Base-by-base conservation (phyloP, 2,329 filamentous ascomycete genomes). In the Fusarium fujikuroi region DNA sequence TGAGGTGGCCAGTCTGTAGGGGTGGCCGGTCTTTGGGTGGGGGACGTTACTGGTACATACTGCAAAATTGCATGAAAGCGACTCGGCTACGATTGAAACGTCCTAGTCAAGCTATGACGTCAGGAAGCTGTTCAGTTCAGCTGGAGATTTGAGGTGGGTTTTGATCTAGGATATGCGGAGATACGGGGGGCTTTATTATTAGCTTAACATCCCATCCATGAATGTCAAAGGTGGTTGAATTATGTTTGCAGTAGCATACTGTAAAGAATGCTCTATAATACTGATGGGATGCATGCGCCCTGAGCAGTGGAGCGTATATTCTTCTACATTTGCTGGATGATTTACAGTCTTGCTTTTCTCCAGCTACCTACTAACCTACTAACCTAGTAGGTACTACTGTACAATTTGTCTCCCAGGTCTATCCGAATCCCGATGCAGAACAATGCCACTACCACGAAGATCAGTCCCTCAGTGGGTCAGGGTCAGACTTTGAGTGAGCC, bases 71-170 rank as follows among this genome's bases (percentile, higher is more conserved):
- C 47, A 50, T 63, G 52, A 60, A 61, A 54, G 37, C 36, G 46
- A 46, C n/a, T 52, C 18, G 53, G 28, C 52, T 47, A 34, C 11
- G 60, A 43, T 40, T 52, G 50, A 54, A 60, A 72, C 37, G 32
- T 28, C 34, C 37, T 39, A 42, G 49, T 30, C 44, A 34, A 16
- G 37, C 36, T 50, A 60, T 77, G 75, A 77, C 75, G 75, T 77
- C 75, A 77, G 64, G 66, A 57, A 63, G 61, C 44, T 46, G 47
- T 36, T 67, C 44, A 46, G 40, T 53, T 32, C 60, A 49, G 59
- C 60, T 57, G 66, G 50, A 52, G 39, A 37, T 53, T 67, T 39
- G 28, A 32, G 23, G 66, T 63, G 57, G 64, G 39, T 52, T 57
- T 44, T 50, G 39, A 39, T 63, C 42, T 69, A 32, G 30, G 40